Evolutionary conservation across 2,329 filamentous ascomycete species (phyloP), one percentile per base, ranked within the genome.

Genomic region (Colletotrichum lupini): DNA sequence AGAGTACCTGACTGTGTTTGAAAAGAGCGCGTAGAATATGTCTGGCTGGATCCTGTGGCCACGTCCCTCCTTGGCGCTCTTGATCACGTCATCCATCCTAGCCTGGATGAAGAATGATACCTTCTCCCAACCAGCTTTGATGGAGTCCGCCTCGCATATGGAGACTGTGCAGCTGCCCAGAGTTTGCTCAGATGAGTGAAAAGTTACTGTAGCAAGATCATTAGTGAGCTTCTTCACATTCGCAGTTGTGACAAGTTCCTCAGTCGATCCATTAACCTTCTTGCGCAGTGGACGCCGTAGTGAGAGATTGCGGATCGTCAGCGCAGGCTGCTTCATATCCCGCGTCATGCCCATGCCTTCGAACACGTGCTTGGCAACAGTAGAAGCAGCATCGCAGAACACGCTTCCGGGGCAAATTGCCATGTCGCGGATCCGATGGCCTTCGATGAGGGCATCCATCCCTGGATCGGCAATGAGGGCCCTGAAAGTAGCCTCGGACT

Each of bases 341-440:
- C 53, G 26, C n/a, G 14, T 56, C 5, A 7, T 26, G 22, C 53
- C 22, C 11, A 22, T 56, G 22, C 8, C 14, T 16, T 22, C 35
- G 1, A 67, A 35, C 1, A 22, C 28, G 55, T 32, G 52, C 65
- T 52, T 60, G 28, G 65, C 24, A 3, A 24, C 66, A 16, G 46
- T 37, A 1, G 46, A 4, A 4, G 66, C 66, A 6, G 57, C 58
- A 19, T 68, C 66, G 8, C 66, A 62, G 26, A 68, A 68, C 11
- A 22, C 61, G 22, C 28, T 32, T 2, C 57, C 66, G 12, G n/a
- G 66, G 58, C 19, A 61, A n/a, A 61, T 32, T 19, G n/a, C 4
- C 7, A 68, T 19, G 3, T 24, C 58, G 4, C 49, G 66, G 9
- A 68, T 68, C 5, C 58, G 66, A 22, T 68, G 66, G 8, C 66